Evolutionary conservation across 2,329 filamentous ascomycete species (phyloP).

Genomic region (Ceratocystis eucalypticola): DNA sequence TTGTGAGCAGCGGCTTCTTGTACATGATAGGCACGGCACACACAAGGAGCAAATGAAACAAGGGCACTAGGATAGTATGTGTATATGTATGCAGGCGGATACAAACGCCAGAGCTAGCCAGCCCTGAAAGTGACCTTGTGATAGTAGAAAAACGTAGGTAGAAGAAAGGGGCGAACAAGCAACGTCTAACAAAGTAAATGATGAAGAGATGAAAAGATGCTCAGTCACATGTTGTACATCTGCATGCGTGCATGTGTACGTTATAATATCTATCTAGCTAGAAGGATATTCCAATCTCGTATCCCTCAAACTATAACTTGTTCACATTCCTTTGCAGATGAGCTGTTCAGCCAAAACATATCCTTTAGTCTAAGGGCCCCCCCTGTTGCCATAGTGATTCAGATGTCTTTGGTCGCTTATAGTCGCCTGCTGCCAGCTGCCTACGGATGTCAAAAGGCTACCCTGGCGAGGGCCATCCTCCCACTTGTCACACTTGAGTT

Average conservation of each 20-base stretch:
- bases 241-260: no score
- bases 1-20: constrained; percentile 14
- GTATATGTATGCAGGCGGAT: neutral
- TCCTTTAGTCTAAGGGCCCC: neutral
- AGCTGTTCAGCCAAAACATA: neutral
- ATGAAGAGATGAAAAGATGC: neutral
- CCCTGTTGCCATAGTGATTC: neutral
- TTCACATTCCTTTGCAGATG: neutral
- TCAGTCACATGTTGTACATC: no score
- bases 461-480: neutral
- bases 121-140: neutral
- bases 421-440: neutral
- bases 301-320: neutral
- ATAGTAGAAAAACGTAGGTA: neutral
- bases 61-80: neutral
- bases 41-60: neutral
- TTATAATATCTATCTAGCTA: neutral
- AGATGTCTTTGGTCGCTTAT: neutral
- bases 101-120: neutral
- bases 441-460: neutral
- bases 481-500: neutral
- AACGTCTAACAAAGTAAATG: neutral
- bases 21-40: constrained; percentile 1
- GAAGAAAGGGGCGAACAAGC: no score
- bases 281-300: neutral